Evolutionary conservation across 768 basidiomycete species (phyloP).

Genomic region (Serendipita sp.): DNA sequence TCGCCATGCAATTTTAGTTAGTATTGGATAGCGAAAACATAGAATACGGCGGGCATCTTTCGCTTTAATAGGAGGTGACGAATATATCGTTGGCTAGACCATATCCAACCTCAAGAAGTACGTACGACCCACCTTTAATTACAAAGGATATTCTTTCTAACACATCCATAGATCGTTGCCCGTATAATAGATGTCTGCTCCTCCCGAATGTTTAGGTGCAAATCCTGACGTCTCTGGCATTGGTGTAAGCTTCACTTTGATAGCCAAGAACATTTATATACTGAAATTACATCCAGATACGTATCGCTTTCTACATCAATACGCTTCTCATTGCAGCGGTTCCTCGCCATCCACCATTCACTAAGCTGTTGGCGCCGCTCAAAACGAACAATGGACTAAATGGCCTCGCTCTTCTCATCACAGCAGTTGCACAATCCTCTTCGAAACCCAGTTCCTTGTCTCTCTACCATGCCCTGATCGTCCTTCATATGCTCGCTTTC

Average conservation of each 20-base stretch:
- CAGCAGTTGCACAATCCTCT: not conserved
- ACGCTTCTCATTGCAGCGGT: not conserved
- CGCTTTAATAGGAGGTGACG: too few relatives aligned
- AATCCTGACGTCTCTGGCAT: not conserved
- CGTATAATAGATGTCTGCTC: conserved; percentile 19
- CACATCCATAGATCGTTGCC: too few relatives aligned
- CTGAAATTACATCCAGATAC: not conserved
- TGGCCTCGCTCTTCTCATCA: not conserved
- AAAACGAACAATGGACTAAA: conserved; percentile 4
- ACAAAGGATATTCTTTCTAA: too few relatives aligned
- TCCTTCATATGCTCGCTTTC: conserved; percentile 6
- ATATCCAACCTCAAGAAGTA: too few relatives aligned
- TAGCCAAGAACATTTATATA: not conserved
- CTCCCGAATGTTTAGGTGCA: not conserved
- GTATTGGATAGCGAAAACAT: too few relatives aligned
- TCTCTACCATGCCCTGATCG: conserved; percentile 8
- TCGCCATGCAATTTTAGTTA: too few relatives aligned
- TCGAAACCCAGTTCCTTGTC: not conserved
- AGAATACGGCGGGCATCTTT: too few relatives aligned
- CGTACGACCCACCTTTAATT: too few relatives aligned
- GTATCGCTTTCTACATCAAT: conserved; percentile 2
- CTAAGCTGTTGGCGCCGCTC: not conserved
- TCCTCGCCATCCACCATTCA: not conserved
- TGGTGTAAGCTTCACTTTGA: not conserved
- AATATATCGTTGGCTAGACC: too few relatives aligned